A percentile compares a stretch with the other conserved stretches of the same genome.
Evolutionary conservation across 1,139 yeast genomes (phyloP).

Genomic region (Pichia norvegensis): DNA sequence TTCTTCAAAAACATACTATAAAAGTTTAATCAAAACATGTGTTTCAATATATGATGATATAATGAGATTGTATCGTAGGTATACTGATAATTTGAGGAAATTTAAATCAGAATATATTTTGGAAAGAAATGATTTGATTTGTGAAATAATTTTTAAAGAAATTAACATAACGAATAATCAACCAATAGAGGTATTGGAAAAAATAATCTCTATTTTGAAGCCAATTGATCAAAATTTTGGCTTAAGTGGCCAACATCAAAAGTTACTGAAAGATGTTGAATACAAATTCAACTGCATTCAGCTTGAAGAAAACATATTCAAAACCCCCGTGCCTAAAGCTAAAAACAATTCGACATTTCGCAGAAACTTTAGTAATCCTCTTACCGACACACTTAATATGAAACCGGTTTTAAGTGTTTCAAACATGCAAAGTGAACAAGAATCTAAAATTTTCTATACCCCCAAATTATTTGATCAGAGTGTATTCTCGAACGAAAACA

Average conservation of each 20-base stretch:
- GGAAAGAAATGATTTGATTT: constrained; percentile 49
- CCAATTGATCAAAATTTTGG: constrained; percentile 10
- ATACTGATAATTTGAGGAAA: constrained; percentile 33
- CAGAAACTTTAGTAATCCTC: constrained; percentile 14
- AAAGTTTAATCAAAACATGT: constrained; percentile 33
- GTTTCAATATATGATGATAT: constrained; percentile 36
- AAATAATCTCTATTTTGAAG: constrained; percentile 20
- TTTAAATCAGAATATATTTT: constrained; percentile 44
- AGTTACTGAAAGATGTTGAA: constrained; percentile 4
- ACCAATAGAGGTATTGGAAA: constrained; percentile 35
- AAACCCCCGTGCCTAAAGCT: constrained; percentile 4
- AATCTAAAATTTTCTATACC: constrained; percentile 11
- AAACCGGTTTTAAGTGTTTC: constrained; percentile 7
- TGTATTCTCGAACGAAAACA: constrained; percentile 9
- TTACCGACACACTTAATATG: constrained; percentile 11
- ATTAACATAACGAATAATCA: constrained; percentile 26
- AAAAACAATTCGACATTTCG: background rate
- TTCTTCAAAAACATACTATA: constrained; percentile 29
- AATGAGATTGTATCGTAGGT: constrained; percentile 34
- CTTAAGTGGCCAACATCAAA: background rate
- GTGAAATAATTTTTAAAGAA: constrained; percentile 2
- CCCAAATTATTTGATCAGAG: constrained; percentile 7
- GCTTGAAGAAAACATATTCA: constrained; percentile 5
- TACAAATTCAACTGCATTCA: background rate
- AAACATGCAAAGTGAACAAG: background rate